Conservation (phyloP, 2,329 filamentous ascomycete species). For the Lachnellula hyalina region DNA sequence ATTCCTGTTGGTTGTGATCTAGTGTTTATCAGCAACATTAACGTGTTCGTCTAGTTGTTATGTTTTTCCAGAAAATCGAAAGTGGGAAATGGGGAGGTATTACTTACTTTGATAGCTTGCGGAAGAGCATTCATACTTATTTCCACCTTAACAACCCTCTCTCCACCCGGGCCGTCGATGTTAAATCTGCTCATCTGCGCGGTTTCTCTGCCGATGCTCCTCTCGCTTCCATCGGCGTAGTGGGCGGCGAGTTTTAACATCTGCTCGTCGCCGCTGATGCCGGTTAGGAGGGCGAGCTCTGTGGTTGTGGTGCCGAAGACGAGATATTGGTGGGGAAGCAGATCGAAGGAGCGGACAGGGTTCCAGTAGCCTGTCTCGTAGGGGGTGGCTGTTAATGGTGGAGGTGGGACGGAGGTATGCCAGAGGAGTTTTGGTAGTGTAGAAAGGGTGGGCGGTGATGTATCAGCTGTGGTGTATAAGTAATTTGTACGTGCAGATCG, state of each 20-base stretch:
- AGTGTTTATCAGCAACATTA: neutral
- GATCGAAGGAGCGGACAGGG: conserved; percentile 8
- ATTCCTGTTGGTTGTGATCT: conserved; percentile 13
- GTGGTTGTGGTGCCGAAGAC: conserved; percentile 3
- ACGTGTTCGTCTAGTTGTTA: neutral
- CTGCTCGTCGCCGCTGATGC: conserved; percentile 7
- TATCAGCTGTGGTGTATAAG: no score
- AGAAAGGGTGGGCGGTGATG: neutral
- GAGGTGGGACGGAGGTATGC: conserved; percentile 4
- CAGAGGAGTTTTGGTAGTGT: conserved; percentile 9
- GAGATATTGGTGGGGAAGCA: conserved; percentile 4
- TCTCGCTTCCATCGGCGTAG: conserved; percentile 1
- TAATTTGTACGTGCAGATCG: no score
- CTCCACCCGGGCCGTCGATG: conserved; percentile 11
- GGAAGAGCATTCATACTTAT: conserved; percentile 14
- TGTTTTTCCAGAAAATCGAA: neutral
- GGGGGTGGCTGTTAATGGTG: conserved; percentile 1
- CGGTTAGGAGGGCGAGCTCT: conserved; percentile 3
- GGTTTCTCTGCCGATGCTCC: neutral
- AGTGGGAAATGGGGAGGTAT: neutral
- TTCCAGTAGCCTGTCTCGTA: conserved; percentile 15
- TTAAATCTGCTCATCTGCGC: neutral
- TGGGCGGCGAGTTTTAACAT: conserved; percentile 2
- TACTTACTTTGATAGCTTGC: conserved; percentile 15
- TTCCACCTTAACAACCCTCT: conserved; percentile 9